Percentiles rank a stretch among this genome's conserved stretches.
Conservation (phyloP, 2,329 filamentous ascomycete genomes). For the Exophiala lecanii-corni region DNA sequence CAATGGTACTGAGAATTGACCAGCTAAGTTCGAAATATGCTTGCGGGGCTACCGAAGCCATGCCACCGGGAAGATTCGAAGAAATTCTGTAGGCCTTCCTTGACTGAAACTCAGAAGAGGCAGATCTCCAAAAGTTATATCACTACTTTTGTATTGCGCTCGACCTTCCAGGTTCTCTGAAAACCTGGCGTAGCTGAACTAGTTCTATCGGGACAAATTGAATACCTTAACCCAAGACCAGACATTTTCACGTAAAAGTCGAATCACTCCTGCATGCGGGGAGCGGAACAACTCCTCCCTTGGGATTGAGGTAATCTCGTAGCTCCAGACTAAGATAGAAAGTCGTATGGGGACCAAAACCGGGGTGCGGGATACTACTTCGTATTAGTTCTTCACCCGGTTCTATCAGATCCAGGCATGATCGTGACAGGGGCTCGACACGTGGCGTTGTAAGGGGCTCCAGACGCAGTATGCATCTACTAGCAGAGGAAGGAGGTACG, state of each 20-base stretch:
- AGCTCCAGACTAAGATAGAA: not conserved
- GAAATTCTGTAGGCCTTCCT: not conserved
- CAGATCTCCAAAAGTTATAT: not conserved
- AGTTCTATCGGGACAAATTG: not conserved
- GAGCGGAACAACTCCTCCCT: not conserved
- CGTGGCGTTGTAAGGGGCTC: not conserved
- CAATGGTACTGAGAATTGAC: not conserved
- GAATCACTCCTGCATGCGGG: not conserved
- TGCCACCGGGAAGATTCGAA: not conserved
- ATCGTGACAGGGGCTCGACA: not conserved
- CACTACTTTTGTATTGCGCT: not conserved
- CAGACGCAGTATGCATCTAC: not conserved
- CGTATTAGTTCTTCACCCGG: not conserved
- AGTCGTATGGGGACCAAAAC: no score
- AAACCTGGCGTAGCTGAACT: not conserved
- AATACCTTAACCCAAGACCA: not conserved
- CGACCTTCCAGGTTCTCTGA: not conserved
- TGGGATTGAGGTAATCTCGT: not conserved
- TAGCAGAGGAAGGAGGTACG: no score
- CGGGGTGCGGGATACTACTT: no score
- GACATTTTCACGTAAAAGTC: not conserved
- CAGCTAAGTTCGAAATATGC: constrained; percentile 1
- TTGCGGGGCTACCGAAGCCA: not conserved
- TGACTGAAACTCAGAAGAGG: not conserved
- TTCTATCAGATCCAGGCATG: not conserved